Conservation (phyloP, 2,329 filamentous ascomycete species). For the Paraphaeosphaeria minitans region DNA sequence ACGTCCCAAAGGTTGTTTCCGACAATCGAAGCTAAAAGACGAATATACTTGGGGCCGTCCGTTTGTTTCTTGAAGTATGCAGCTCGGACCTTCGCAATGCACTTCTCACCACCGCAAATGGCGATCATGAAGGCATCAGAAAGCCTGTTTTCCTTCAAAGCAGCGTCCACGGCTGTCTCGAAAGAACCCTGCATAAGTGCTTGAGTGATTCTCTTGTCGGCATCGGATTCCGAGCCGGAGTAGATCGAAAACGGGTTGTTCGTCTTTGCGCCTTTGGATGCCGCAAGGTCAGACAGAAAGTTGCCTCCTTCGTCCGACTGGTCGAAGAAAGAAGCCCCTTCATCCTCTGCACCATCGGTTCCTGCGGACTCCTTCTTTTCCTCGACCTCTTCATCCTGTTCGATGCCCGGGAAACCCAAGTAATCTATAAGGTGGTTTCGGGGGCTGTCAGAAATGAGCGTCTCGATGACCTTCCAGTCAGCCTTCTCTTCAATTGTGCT, state of each 20-base stretch:
- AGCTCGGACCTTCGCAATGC: slow-evolving; percentile 91
- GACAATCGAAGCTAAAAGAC: slow-evolving; percentile 87
- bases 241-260: slow-evolving; percentile 94
- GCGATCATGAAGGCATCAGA: slow-evolving; percentile 98
- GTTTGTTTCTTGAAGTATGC: slow-evolving; percentile 85
- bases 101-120: slow-evolving; percentile 91
- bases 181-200: slow-evolving; percentile 91
- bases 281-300: slow-evolving; percentile 82
- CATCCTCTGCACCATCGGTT: slow-evolving; percentile 50
- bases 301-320: slow-evolving; percentile 74
- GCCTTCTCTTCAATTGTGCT: slow-evolving; percentile 89
- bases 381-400: slow-evolving; percentile 46
- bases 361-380: slow-evolving; percentile 42
- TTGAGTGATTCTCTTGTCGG: slow-evolving; percentile 85
- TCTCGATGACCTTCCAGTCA: slow-evolving; percentile 94
- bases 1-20: slow-evolving; percentile 98
- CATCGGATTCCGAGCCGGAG: slow-evolving; percentile 78
- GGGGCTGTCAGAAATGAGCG: slow-evolving; percentile 82
- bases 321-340: slow-evolving; percentile 76
- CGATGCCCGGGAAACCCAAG: slow-evolving; percentile 76
- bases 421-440: slow-evolving; percentile 85
- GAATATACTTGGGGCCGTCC: slow-evolving; percentile 86
- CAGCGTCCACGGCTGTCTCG: slow-evolving; percentile 85
- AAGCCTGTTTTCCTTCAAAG: slow-evolving; percentile 84
- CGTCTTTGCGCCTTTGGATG: slow-evolving; percentile 89